These are phyloP conservation scores for Candida glucosophila DNA, from an alignment of 1,139 yeast genomes.

Conservation along the genomic window DNA sequence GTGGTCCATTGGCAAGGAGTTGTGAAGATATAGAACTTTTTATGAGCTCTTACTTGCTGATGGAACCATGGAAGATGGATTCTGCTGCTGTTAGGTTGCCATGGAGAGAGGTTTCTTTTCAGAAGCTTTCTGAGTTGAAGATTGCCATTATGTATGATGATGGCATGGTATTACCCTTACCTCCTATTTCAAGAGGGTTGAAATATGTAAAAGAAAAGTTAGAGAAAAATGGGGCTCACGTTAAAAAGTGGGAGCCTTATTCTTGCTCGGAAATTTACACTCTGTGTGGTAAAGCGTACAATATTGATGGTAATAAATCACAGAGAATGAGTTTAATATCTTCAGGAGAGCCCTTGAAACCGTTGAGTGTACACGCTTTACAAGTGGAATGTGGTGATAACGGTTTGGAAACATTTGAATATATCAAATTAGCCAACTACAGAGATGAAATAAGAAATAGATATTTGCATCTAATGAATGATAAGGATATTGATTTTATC, in stretches of 20 bases:
- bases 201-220: conserved; percentile 10
- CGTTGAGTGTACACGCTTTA: conserved; percentile 4
- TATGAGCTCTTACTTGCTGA: conserved; percentile 17
- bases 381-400: conserved; percentile 38
- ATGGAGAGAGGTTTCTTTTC: conserved; percentile 9
- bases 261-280: conserved; percentile 6
- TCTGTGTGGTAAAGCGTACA: conserved; percentile 2
- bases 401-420: conserved; percentile 23
- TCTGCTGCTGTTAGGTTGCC: conserved; percentile 9
- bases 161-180: conserved; percentile 13
- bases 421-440: conserved; percentile 25
- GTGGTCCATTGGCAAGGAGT: conserved; percentile 35
- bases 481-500: conserved; percentile 1
- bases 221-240: conserved; percentile 17
- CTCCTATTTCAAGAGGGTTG: conserved; percentile 15
- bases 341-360: conserved; percentile 14
- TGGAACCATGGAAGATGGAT: conserved; percentile 15
- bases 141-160: conserved; percentile 11
- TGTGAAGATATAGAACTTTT: conserved; percentile 16
- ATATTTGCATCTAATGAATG: conserved; percentile 11
- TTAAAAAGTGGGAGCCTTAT: conserved; percentile 6
- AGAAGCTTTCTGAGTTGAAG: conserved; percentile 4
- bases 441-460: conserved; percentile 40
- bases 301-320: conserved; percentile 3
- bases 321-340: conserved; percentile 6